Evolutionary conservation across 495 filamentous ascomycete genomes (phyloP), one percentile per base, ranked within the genome.

Genomic region (Aspergillus kassunensis): DNA sequence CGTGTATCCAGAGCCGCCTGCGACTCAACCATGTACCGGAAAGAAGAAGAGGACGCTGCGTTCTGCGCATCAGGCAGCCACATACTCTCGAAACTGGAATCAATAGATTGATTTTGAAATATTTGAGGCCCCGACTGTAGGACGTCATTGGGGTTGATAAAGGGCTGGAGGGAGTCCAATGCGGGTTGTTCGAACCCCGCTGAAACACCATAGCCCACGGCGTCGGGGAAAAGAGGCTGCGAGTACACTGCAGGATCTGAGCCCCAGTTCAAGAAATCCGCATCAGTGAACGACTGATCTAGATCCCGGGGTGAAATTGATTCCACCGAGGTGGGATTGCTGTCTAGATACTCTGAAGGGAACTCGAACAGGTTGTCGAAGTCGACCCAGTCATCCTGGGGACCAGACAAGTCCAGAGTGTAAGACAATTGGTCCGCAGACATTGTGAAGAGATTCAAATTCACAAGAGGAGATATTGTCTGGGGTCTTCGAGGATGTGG

Each of bases 331-430:
- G 67, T 64, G 33, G 63, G 58, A 49, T 64, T 58, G 34, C 65
- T 65, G 27, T 67, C 68, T 54, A 64, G 43, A 49, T 65, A 64
- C 27, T 40, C 61, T 9, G 65, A 44, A 13, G 61, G 59, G n/a
- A 73, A 57, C 23, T 76, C 65, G 42, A 74, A 65, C 43, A 66
- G 64, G 49, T 68, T 63, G 48, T 73, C 67, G 41, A 72, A 71
- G 52, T 71, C 67, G 29, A 69, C 46, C 64, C 62, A 71, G 31
- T 74, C 70, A 31, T 67, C 61, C 40, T 56, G 47, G 10, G 30
- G 50, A 42, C 58, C 60, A 45, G 53, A 60, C 8, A 62, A 59
- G 44, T 65, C 60, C 35, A 58, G 55, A 20, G 46, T 37, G 33
- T 49, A 60, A 24, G 60, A 48, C 49, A 65, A 47, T 51, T 57